Percentiles rank a stretch among this genome's conserved stretches.
These are phyloP conservation scores for Sporothrix mexicana DNA, from an alignment of 2,329 filamentous ascomycete species.

Conservation along the genomic window DNA sequence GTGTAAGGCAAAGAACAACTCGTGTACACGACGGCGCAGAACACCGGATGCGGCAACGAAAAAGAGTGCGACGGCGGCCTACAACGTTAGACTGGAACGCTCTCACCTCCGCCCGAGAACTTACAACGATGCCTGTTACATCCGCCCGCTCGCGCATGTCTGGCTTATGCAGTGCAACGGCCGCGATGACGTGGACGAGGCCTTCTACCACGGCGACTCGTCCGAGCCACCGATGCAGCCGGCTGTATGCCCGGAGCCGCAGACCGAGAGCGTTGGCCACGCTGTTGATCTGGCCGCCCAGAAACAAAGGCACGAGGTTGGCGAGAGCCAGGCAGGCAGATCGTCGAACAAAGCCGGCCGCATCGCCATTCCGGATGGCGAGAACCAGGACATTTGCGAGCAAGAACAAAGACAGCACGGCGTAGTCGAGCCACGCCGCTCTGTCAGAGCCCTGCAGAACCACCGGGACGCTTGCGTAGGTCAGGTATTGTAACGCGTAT, in stretches of 20 bases:
- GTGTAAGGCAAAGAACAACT: neutral
- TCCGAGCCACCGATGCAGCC: neutral
- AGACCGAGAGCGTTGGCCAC: neutral
- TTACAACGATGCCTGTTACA: neutral
- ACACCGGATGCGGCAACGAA: neutral
- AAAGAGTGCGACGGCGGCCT: neutral
- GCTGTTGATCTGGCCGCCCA: neutral
- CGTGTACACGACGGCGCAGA: neutral
- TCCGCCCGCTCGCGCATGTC: neutral
- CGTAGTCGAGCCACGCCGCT: neutral
- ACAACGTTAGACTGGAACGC: neutral
- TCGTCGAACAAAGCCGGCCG: neutral
- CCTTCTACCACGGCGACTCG: slow-evolving; percentile 2
- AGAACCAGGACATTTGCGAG: neutral
- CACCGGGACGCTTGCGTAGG: neutral
- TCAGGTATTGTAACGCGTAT: neutral
- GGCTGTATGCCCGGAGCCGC: slow-evolving; percentile 3
- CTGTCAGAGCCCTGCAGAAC: neutral
- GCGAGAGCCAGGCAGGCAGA: neutral
- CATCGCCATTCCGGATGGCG: neutral
- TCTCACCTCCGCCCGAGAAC: neutral
- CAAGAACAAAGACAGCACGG: neutral
- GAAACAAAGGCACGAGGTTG: neutral
- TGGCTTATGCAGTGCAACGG: neutral
- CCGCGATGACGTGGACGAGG: neutral